Percentiles rank a stretch among this genome's conserved stretches.
These are phyloP conservation scores for Metschnikowia lochheadii DNA, from an alignment of 805 yeast genomes.

Conservation along the genomic window DNA sequence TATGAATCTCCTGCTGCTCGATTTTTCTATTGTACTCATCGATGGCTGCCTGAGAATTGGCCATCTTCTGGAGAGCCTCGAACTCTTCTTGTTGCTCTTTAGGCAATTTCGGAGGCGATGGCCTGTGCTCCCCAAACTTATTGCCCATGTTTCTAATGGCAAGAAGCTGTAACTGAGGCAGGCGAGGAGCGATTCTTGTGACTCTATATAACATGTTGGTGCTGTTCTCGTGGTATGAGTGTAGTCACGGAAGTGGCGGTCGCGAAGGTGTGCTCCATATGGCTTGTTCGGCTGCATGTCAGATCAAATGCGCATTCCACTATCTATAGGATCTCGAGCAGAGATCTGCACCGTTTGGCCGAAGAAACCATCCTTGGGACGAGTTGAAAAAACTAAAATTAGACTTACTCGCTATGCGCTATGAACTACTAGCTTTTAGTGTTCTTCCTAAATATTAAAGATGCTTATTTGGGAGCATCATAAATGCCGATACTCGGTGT, in stretches of 20 bases:
- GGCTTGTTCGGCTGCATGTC: not conserved
- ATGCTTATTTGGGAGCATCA: not conserved
- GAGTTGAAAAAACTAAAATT: no score
- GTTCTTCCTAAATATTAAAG: not conserved
- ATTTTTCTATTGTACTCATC: slow-evolving; percentile 62
- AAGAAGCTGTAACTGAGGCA: not conserved
- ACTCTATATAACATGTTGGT: not conserved
- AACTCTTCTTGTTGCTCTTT: slow-evolving; percentile 86
- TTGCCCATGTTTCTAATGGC: not conserved
- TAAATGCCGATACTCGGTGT: slow-evolving; percentile 3
- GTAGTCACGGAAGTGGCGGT: not conserved
- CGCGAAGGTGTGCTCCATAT: not conserved
- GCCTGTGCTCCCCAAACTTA: slow-evolving; percentile 24
- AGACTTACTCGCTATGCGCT: no score
- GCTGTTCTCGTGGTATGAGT: not conserved
- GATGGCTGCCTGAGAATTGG: slow-evolving; percentile 72
- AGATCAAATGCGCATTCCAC: not conserved
- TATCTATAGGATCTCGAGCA: not conserved
- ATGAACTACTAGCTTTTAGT: not conserved
- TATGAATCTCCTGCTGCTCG: slow-evolving; percentile 18
- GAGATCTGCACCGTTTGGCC: not conserved
- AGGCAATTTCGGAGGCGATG: slow-evolving; percentile 68
- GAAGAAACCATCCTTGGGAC: not conserved
- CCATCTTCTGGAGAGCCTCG: slow-evolving; percentile 77
- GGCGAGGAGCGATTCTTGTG: not conserved